Evolutionary conservation across 805 yeast species (phyloP).

Genomic region (Cyberlindnera subsufficiens): DNA sequence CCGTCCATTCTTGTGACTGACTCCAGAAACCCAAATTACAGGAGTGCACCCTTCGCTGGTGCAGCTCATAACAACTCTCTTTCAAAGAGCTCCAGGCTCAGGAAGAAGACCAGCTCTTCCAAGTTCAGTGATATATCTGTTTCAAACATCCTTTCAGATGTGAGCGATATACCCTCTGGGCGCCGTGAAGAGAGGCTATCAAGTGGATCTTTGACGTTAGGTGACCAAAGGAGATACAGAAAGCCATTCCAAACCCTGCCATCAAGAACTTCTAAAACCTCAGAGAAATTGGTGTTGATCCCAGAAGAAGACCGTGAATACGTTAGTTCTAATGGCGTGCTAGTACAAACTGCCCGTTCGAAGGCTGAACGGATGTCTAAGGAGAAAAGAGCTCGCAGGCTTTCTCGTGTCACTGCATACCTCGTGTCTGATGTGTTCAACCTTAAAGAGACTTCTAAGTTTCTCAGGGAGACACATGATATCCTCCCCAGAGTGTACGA

Average conservation of each 20-base stretch:
- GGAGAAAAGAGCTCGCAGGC: constrained; percentile 40
- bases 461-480: constrained; percentile 64
- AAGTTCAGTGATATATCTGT: constrained; percentile 76
- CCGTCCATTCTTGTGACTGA: constrained; percentile 94
- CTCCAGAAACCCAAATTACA: constrained; percentile 53
- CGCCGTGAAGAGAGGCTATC: constrained; percentile 40
- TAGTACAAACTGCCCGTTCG: constrained; percentile 9
- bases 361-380: constrained; percentile 53
- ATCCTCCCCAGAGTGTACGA: constrained; percentile 86
- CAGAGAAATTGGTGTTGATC: constrained; percentile 80
- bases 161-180: constrained; percentile 84
- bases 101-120: constrained; percentile 19
- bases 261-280: constrained; percentile 75
- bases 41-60: constrained; percentile 78
- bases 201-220: constrained; percentile 23
- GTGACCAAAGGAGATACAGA: constrained; percentile 26
- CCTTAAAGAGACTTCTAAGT: constrained; percentile 54
- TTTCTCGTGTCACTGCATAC: constrained; percentile 88
- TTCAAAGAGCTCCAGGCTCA: constrained; percentile 5
- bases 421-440: constrained; percentile 80
- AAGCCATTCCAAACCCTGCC: constrained; percentile 53
- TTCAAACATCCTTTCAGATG: constrained; percentile 68
- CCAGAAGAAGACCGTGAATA: constrained; percentile 45
- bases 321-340: constrained; percentile 3
- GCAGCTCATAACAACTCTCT: constrained; percentile 26